Percentiles rank a stretch among this genome's conserved stretches.
Conservation (phyloP, 176 grass and related monocot species). For the Panicum miliaceum region DNA sequence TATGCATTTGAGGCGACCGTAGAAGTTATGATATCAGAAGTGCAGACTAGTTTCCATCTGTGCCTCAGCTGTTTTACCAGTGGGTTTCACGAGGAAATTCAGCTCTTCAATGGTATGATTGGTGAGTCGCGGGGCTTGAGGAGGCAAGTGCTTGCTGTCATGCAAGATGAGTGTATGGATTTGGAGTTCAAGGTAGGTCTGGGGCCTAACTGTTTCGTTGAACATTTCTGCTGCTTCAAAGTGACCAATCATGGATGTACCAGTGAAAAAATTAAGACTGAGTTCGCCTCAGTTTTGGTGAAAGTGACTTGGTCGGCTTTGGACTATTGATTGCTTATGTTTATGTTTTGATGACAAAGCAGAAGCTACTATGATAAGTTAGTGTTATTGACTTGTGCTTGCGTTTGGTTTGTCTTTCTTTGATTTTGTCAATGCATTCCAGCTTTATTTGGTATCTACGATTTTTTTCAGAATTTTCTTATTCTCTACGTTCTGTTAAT, state of each 20-base stretch:
- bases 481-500: too few relatives aligned
- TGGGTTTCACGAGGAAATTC: background rate
- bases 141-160: background rate
- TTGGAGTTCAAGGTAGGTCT: background rate
- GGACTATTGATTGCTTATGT: too few relatives aligned
- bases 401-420: too few relatives aligned
- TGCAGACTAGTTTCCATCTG: background rate
- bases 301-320: constrained; percentile 32
- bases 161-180: background rate
- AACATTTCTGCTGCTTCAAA: constrained; percentile 8
- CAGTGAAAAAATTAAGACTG: background rate
- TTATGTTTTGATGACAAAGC: too few relatives aligned
- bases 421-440: too few relatives aligned
- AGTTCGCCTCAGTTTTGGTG: background rate
- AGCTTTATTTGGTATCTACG: too few relatives aligned
- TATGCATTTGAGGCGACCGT: background rate
- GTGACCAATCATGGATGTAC: background rate
- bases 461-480: too few relatives aligned
- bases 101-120: background rate
- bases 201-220: background rate
- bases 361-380: too few relatives aligned
- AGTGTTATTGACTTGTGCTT: too few relatives aligned
- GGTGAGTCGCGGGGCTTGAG: background rate
- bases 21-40: background rate
- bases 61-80: background rate